Evolutionary conservation across 208 protist species (phyloP), one percentile per base, ranked within the genome.

Genomic region (Acanthamoeba lenticulata): DNA sequence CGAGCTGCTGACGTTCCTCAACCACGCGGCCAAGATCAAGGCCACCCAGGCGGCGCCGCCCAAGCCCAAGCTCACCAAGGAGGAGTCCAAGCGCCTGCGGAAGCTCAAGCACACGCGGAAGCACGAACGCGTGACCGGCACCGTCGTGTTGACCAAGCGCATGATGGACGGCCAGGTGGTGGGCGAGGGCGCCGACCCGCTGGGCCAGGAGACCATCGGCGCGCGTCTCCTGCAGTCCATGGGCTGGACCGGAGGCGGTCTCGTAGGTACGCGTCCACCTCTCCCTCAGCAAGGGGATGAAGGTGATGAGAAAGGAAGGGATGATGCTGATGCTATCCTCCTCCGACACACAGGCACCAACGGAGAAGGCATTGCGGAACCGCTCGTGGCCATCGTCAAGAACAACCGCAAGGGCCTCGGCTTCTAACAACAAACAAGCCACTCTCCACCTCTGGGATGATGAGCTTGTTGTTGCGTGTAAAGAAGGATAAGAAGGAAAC

Each of bases 121-220:
- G 36, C 65, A 29, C 32, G 65, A 74, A 9, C 15, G n/a, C 65
- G 65, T 74, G 38, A 21, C n/a, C 15, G 45, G 57, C 62, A 83
- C 72, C 21, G 15, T 44, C 9, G 72, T 83, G 27, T 44, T n/a
- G 38, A 49, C 40, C 72, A 83, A 83, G 72, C 81, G 81, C 4
- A n/a, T 65, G 81, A 90, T 90, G 81, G 81, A 90, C 52, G 81
- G 81, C 32, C 32, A 90, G 34, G 81, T 90, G 81, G 81, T 90
- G 27, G 81, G 81, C 81, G 81, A 65, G 81, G 44, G 52, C 2
- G 81, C 81, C 34, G 11, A 4, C 11, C 81, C 81, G 9, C 24
- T 90, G n/a, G 81, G 81, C 32, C n/a, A 67, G 11, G 36, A 65
- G 32, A 90, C 44, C 47, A 67, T 90, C 38, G 81, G 81, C 81